Evolutionary conservation across 768 basidiomycete genomes (phyloP).

Genomic region (Boletellus sp.): DNA sequence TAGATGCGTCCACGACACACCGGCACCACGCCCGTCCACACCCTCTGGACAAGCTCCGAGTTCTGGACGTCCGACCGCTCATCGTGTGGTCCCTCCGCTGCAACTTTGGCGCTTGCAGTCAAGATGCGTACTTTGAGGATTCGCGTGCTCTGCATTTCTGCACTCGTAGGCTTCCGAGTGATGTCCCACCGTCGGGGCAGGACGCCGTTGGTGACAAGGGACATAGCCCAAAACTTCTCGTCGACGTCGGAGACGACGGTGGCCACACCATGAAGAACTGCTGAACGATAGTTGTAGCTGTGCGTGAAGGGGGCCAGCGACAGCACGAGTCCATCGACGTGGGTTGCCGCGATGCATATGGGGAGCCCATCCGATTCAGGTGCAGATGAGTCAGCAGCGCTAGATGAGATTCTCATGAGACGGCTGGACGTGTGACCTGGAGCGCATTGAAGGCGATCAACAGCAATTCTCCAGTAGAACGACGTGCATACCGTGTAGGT

Average conservation of each 20-base stretch:
- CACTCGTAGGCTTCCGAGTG: conserved; percentile 15
- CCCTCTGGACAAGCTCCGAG: conserved; percentile 9
- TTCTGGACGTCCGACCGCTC: conserved; percentile 16
- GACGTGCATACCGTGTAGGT: conserved; percentile 20
- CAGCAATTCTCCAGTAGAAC: not conserved
- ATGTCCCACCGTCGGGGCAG: conserved; percentile 22
- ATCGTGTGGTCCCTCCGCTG: conserved; percentile 23
- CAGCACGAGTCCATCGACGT: conserved; percentile 24
- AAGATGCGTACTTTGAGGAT: conserved; percentile 21
- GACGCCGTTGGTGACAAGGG: conserved; percentile 20
- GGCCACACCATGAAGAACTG: conserved; percentile 20
- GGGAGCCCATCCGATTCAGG: conserved; percentile 6
- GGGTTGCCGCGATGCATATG: conserved; percentile 25
- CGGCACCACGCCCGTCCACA: conserved; percentile 27
- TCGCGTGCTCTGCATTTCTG: conserved; percentile 22
- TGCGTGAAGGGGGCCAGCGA: conserved; percentile 23
- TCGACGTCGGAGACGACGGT: conserved; percentile 13
- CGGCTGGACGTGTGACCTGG: conserved; percentile 23
- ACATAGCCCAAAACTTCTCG: conserved; percentile 26
- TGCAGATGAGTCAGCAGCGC: not conserved
- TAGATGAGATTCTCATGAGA: conserved; percentile 23
- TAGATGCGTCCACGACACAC: conserved; percentile 3
- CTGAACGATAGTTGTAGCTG: conserved; percentile 27
- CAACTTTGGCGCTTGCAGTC: conserved; percentile 23
- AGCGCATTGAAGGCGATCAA: not conserved